Evolutionary conservation across 2,329 filamentous ascomycete genomes (phyloP).

Genomic region (Graphium sp.): DNA sequence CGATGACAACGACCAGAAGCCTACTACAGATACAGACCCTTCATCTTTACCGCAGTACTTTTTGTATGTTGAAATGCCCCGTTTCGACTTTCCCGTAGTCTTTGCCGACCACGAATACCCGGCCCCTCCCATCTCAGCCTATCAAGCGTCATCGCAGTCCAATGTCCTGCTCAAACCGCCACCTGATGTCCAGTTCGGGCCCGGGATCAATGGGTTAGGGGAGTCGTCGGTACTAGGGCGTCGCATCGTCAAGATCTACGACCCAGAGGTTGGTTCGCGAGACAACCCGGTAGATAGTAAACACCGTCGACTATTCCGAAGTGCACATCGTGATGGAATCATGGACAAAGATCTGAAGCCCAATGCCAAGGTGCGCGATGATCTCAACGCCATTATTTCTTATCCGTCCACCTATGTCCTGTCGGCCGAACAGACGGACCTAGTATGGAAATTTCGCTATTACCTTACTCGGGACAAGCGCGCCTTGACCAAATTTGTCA

Average conservation of each 20-base stretch:
- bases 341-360: constrained; percentile 91
- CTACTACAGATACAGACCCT: constrained; percentile 12
- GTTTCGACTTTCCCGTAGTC: constrained; percentile 90
- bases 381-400: constrained; percentile 77
- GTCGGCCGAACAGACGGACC: constrained; percentile 80
- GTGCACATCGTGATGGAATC: constrained; percentile 78
- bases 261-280: constrained; percentile 74
- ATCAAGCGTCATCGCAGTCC: constrained; percentile 43
- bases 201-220: constrained; percentile 62
- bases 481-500: constrained; percentile 91
- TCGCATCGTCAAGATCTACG: constrained; percentile 71
- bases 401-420: constrained; percentile 86
- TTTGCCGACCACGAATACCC: constrained; percentile 91
- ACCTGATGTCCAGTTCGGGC: constrained; percentile 78
- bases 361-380: constrained; percentile 88
- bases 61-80: constrained; percentile 78
- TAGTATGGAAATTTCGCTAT: constrained; percentile 95
- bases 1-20: constrained; percentile 25
- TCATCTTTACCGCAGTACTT: constrained; percentile 63
- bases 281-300: constrained; percentile 95
- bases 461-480: constrained; percentile 85
- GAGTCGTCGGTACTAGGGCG: constrained; percentile 31
- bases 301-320: constrained; percentile 79
- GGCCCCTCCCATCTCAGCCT: constrained; percentile 62
- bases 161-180: constrained; percentile 62